Percentiles rank a stretch among this genome's conserved stretches.
phyloP scores from a whole-genome alignment of 2,329 filamentous ascomycete species.

The Pseudogymnoascus sp. region DNA sequence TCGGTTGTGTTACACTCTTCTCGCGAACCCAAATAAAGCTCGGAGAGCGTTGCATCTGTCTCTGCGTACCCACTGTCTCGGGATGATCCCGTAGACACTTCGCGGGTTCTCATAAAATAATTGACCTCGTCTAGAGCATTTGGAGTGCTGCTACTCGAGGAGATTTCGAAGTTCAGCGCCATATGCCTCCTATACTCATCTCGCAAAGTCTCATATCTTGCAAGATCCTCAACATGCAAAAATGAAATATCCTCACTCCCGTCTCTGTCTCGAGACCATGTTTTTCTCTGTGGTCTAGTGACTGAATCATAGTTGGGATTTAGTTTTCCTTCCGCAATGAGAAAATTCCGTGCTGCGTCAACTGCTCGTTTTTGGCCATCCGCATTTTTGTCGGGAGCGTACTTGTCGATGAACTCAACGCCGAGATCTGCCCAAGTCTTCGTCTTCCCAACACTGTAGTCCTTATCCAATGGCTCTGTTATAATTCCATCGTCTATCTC shows the following conservation, averaged over 20 bases:
- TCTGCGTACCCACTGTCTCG: background rate
- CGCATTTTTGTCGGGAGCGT: background rate
- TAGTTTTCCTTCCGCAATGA: conserved; percentile 13
- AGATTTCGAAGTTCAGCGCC: background rate
- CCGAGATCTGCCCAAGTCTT: conserved; percentile 4
- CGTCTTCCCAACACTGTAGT: background rate
- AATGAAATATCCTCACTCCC: conserved; percentile 2
- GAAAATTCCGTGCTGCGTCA: conserved; percentile 11
- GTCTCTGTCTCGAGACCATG: background rate
- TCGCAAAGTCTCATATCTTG: conserved; percentile 3
- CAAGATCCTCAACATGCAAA: background rate
- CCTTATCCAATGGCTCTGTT: background rate
- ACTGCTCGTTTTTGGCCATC: background rate
- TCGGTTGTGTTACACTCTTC: background rate
- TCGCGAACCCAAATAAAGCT: background rate
- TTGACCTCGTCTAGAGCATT: background rate
- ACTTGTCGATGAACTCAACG: background rate
- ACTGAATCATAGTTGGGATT: background rate
- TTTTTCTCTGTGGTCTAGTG: background rate
- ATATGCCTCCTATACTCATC: background rate
- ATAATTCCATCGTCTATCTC: background rate
- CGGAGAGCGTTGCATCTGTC: background rate
- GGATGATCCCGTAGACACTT: background rate
- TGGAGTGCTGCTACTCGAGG: background rate
- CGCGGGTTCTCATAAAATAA: background rate